phyloP scores from a whole-genome alignment of 352 stramenopile genomes.

The Globisporangium megalacanthum region DNA sequence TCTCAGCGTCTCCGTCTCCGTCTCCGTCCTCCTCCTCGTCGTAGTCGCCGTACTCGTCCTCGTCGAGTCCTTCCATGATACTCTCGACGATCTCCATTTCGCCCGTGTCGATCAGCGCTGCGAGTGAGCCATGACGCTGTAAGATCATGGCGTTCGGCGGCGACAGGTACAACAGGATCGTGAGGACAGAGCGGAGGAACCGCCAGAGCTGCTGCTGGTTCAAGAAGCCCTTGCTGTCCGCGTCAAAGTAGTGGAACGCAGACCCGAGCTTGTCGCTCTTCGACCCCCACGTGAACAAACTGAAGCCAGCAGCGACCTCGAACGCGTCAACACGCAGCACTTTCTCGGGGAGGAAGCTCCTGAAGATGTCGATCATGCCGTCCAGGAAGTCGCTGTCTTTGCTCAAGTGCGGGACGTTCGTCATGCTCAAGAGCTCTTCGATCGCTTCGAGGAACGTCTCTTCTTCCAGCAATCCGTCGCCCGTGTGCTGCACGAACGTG shows the following conservation, averaged over 20 bases:
- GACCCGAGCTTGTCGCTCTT: conserved; percentile 85
- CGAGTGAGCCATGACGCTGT: conserved; percentile 53
- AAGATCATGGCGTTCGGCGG: conserved; percentile 53
- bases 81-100: conserved; percentile 74
- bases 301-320: conserved; percentile 79
- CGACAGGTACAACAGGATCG: conserved; percentile 67
- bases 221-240: conserved; percentile 71
- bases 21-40: conserved; percentile 22
- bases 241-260: conserved; percentile 83
- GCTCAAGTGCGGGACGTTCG: conserved; percentile 60
- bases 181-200: conserved; percentile 77
- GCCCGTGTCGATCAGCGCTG: conserved; percentile 70
- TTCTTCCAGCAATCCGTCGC: conserved; percentile 76
- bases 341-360: conserved; percentile 62
- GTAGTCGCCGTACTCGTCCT: conserved; percentile 7
- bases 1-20: conserved; percentile 30
- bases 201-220: conserved; percentile 80
- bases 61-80: conserved; percentile 56
- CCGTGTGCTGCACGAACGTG: conserved; percentile 82
- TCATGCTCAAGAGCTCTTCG: conserved; percentile 77
- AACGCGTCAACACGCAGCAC: conserved; percentile 68
- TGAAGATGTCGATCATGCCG: conserved; percentile 71
- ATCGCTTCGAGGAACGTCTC: conserved; percentile 78
- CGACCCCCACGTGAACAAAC: conserved; percentile 72
- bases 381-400: conserved; percentile 75